Evolutionary conservation across 2,329 filamentous ascomycete species (phyloP).

Genomic region (Septoria petroselini): DNA sequence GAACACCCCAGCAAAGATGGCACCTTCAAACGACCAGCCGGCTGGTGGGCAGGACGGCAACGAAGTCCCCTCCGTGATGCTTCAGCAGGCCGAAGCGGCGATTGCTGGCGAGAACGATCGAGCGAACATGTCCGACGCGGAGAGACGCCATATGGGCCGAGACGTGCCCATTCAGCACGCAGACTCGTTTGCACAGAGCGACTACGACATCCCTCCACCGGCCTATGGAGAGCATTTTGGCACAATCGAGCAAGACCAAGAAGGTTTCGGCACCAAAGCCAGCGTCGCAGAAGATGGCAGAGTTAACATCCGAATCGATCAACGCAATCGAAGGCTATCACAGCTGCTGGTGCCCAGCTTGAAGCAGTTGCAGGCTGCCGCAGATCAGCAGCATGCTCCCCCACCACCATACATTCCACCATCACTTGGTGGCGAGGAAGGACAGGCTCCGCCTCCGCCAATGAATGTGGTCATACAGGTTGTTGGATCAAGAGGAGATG

Average conservation of each 20-base stretch:
- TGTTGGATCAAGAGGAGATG: slow-evolving; percentile 50
- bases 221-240: slow-evolving; percentile 42
- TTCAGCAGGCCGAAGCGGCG: slow-evolving; percentile 33
- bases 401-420: slow-evolving; percentile 69
- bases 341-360: slow-evolving; percentile 66
- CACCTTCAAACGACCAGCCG: slow-evolving; percentile 13
- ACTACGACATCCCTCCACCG: slow-evolving; percentile 38
- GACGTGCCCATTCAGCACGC: slow-evolving; percentile 25
- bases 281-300: slow-evolving; percentile 62
- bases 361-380: slow-evolving; percentile 52
- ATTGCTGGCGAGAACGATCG: slow-evolving; percentile 24
- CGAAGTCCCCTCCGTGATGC: slow-evolving; percentile 28
- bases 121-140: slow-evolving; percentile 15
- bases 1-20: slow-evolving; percentile 2
- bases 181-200: slow-evolving; percentile 15
- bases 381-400: slow-evolving; percentile 49
- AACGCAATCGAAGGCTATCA: slow-evolving; percentile 63
- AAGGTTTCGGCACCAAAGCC: slow-evolving; percentile 42
- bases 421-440: slow-evolving; percentile 64
- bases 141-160: slow-evolving; percentile 30
- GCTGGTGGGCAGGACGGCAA: slow-evolving; percentile 4
- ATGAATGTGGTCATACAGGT: slow-evolving; percentile 52
- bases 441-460: slow-evolving; percentile 51
- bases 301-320: slow-evolving; percentile 75
- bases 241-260: slow-evolving; percentile 39